A percentile compares a stretch with the other conserved stretches of the same genome.
phyloP scores from a whole-genome alignment of 2,329 filamentous ascomycete genomes.

The Knoxdaviesia proteae region DNA sequence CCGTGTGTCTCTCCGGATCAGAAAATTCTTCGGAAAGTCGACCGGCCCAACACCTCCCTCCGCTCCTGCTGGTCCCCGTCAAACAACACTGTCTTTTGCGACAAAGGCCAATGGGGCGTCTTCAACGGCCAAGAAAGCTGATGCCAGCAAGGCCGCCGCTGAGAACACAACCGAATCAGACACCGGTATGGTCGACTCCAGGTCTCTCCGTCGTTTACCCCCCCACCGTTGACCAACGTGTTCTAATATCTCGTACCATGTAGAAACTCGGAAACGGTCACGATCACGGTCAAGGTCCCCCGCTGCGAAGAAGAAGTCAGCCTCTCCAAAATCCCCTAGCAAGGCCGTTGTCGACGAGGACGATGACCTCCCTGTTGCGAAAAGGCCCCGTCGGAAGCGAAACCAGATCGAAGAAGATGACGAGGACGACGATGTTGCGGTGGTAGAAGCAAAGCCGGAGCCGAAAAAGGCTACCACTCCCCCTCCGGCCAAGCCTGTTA shows the following conservation, averaged over 20 bases:
- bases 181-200: not conserved
- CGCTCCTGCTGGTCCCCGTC: conserved; percentile 34
- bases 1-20: conserved; percentile 15
- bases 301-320: conserved; percentile 6
- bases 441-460: not conserved
- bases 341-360: conserved; percentile 27
- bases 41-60: conserved; percentile 30
- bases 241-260: conserved; percentile 3
- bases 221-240: not conserved
- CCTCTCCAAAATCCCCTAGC: conserved; percentile 10
- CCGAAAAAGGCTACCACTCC: conserved; percentile 8
- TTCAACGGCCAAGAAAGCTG: not conserved
- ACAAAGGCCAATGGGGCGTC: conserved; percentile 23
- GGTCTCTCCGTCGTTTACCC: not conserved
- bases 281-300: conserved; percentile 5
- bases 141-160: not conserved
- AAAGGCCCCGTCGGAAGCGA: conserved; percentile 28
- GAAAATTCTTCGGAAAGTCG: conserved; percentile 61
- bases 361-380: conserved; percentile 38
- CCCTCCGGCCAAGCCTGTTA: conserved; percentile 2
- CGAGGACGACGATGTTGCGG: conserved; percentile 14
- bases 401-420: conserved; percentile 31
- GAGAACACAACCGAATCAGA: not conserved
- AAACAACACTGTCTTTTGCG: conserved; percentile 61
- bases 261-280: not conserved